These are phyloP conservation scores for Aspergillus udagawae DNA, from an alignment of 2,329 filamentous ascomycete species.

Conservation along the genomic window DNA sequence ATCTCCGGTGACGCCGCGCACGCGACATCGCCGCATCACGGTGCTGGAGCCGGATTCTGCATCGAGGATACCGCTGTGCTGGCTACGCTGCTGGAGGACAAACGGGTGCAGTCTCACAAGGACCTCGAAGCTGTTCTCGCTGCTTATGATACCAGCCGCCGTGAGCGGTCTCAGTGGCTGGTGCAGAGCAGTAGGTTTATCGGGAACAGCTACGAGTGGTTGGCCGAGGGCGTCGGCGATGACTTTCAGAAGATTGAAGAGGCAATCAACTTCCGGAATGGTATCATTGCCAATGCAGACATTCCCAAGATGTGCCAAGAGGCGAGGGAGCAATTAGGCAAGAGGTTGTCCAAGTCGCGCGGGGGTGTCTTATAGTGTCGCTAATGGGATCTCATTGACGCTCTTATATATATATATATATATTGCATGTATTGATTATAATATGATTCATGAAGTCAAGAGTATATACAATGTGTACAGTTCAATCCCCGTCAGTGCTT, in stretches of 20 bases:
- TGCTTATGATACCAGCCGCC: slow-evolving; percentile 23
- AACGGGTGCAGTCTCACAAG: slow-evolving; percentile 13
- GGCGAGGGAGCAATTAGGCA: slow-evolving; percentile 19
- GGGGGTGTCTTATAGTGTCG: slow-evolving; percentile 5
- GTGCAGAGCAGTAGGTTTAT: slow-evolving; percentile 32
- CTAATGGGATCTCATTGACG: not conserved
- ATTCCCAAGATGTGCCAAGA: slow-evolving; percentile 22
- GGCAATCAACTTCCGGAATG: slow-evolving; percentile 16
- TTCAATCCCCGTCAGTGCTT: not conserved
- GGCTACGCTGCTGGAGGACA: slow-evolving; percentile 22
- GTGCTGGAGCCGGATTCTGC: slow-evolving; percentile 33
- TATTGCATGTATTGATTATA: no score
- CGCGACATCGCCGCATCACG: slow-evolving; percentile 42
- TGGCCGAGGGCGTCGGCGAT: slow-evolving; percentile 11
- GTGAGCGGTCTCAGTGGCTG: slow-evolving; percentile 30
- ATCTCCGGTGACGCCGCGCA: slow-evolving; percentile 42
- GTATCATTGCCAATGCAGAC: slow-evolving; percentile 19
- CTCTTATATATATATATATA: not conserved
- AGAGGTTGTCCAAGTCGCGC: slow-evolving; percentile 4
- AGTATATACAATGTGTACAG: not conserved
- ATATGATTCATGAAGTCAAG: no score
- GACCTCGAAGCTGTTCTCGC: slow-evolving; percentile 27
- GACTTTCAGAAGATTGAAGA: slow-evolving; percentile 17
- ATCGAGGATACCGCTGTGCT: slow-evolving; percentile 31
- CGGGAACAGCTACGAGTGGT: slow-evolving; percentile 33